phyloP scores from a whole-genome alignment of 129 eudicot genomes.

The Flaveria bidentis region DNA sequence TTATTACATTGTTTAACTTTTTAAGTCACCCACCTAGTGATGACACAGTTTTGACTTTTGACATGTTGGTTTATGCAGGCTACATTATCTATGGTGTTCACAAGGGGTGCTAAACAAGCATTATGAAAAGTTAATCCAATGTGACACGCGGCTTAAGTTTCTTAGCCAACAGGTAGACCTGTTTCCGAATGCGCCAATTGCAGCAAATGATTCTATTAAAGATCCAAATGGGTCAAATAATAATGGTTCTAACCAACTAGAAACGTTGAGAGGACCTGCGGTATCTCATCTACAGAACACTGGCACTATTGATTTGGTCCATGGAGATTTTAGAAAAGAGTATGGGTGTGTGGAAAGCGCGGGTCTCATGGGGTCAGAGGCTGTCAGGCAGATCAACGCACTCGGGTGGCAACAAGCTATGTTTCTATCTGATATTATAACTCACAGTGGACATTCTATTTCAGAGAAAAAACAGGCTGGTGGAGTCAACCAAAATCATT shows the following conservation, averaged over 20 bases:
- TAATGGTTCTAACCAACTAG: slow-evolving; percentile 27
- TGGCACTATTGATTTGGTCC: slow-evolving; percentile 1
- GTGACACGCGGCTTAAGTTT: slow-evolving; percentile 61
- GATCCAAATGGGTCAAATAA: slow-evolving; percentile 27
- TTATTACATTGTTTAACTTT: too few relatives aligned
- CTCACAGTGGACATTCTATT: slow-evolving; percentile 51
- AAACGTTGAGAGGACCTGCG: neutral
- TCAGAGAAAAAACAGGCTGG: slow-evolving; percentile 36
- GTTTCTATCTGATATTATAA: slow-evolving; percentile 52
- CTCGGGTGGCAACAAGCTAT: slow-evolving; percentile 39
- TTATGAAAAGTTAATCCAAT: slow-evolving; percentile 70
- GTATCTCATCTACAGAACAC: slow-evolving; percentile 14
- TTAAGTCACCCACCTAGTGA: neutral
- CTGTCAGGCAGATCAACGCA: slow-evolving; percentile 31
- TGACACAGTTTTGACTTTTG: neutral
- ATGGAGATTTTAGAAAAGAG: slow-evolving; percentile 5
- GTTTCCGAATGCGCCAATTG: slow-evolving; percentile 42
- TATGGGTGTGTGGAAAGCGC: neutral
- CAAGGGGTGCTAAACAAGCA: slow-evolving; percentile 70
- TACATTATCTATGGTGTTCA: slow-evolving; percentile 57
- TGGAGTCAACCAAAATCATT: slow-evolving; percentile 32
- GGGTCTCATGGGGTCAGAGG: slow-evolving; percentile 20
- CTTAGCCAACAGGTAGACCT: slow-evolving; percentile 56
- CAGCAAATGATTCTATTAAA: slow-evolving; percentile 31
- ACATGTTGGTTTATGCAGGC: slow-evolving; percentile 38